phyloP scores from a whole-genome alignment of 129 eudicot species.

The Helianthus annuus region HanXRQr2.0-SUNRISE NC_035448.2:168859249-168859748 shows the following conservation, averaged over 20 bases:
- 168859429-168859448: conserved; percentile 2
- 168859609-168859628: conserved; percentile 10
- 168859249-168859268: no score
- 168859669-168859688: not conserved
- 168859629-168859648: conserved; percentile 13
- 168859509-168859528: not conserved
- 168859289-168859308: not conserved
- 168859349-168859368: no score
- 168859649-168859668: conserved; percentile 6
- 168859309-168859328: no score
- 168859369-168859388: no score
- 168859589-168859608: conserved; percentile 16
- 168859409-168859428: conserved; percentile 3
- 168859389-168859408: not conserved
- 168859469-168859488: not conserved
- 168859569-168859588: conserved; percentile 8
- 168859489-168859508: not conserved
- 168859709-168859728: no score
- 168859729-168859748: no score
- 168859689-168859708: no score
- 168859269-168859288: no score
- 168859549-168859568: no score
- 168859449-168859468: not conserved
- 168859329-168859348: no score
- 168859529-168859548: not conserved